phyloP scores from a whole-genome alignment of 352 stramenopile species.

The Globisporangium radiosum region DNA sequence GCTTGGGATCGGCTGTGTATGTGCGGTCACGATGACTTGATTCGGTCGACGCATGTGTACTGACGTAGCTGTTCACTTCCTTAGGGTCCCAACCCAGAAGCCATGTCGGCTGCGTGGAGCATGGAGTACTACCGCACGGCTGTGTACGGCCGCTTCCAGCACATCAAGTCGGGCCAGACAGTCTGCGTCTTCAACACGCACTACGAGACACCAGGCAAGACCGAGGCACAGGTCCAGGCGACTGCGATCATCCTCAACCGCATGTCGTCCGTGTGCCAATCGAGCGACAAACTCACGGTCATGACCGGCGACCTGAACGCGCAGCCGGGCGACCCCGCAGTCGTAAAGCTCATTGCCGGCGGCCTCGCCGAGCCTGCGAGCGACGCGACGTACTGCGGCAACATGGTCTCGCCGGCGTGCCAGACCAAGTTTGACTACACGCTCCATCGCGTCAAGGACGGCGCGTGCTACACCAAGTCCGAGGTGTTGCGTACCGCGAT shows the following conservation, averaged over 20 bases:
- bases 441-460: conserved; percentile 26
- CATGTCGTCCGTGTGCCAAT: conserved; percentile 40
- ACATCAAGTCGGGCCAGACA: conserved; percentile 42
- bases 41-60: no score
- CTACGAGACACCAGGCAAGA: conserved; percentile 75
- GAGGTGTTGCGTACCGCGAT: conserved; percentile 59
- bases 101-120: conserved; percentile 41
- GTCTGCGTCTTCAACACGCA: conserved; percentile 79
- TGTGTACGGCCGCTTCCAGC: conserved; percentile 67
- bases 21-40: not conserved
- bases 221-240: conserved; percentile 57
- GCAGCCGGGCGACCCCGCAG: conserved; percentile 47
- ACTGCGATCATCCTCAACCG: conserved; percentile 57
- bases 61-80: no score
- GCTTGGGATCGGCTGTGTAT: not conserved
- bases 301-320: conserved; percentile 69
- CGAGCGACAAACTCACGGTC: conserved; percentile 51
- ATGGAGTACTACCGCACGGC: conserved; percentile 75
- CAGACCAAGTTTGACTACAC: conserved; percentile 72
- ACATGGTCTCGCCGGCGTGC: conserved; percentile 52
- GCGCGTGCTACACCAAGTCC: conserved; percentile 42
- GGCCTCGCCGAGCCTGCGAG: conserved; percentile 34
- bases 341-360: conserved; percentile 42
- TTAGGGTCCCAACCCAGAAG: conserved; percentile 32
- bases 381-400: conserved; percentile 58